These are phyloP conservation scores for Knoxia roxburghii DNA, from an alignment of 257 asterid species.

Conservation along the genomic window DNA sequence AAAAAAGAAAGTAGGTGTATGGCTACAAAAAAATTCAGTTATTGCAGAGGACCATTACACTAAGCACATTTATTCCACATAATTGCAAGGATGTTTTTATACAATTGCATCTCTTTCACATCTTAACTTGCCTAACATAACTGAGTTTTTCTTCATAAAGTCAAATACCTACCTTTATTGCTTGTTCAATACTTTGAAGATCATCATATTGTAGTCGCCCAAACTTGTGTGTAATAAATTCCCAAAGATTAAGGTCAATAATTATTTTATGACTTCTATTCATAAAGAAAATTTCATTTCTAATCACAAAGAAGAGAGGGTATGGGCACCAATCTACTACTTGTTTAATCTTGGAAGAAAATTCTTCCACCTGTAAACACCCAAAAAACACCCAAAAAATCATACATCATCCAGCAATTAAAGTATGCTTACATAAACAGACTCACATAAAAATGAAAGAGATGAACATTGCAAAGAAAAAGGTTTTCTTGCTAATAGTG, in stretches of 20 bases:
- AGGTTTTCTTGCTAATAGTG: not conserved
- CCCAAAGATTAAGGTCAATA: too few species aligned
- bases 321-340: slow-evolving; percentile 43
- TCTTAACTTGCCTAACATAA: not conserved
- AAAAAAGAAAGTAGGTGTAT: too few species aligned
- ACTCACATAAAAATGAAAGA: not conserved
- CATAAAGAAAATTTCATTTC: not conserved
- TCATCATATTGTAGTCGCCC: slow-evolving; percentile 92
- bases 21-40: too few species aligned
- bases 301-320: not conserved
- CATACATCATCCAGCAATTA: not conserved
- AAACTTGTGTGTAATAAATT: slow-evolving; percentile 37
- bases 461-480: not conserved
- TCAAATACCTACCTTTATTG: slow-evolving; percentile 70
- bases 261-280: too few species aligned
- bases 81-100: not conserved
- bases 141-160: not conserved
- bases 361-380: slow-evolving; percentile 54
- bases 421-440: not conserved
- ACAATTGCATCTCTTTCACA: not conserved
- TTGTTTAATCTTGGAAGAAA: slow-evolving; percentile 62
- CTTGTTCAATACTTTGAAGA: slow-evolving; percentile 77
- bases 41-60: too few species aligned
- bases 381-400: not conserved
- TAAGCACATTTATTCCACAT: not conserved